Evolutionary conservation across 176 grass and related monocot species (phyloP).

Genomic region (Juncus inflexus): DNA sequence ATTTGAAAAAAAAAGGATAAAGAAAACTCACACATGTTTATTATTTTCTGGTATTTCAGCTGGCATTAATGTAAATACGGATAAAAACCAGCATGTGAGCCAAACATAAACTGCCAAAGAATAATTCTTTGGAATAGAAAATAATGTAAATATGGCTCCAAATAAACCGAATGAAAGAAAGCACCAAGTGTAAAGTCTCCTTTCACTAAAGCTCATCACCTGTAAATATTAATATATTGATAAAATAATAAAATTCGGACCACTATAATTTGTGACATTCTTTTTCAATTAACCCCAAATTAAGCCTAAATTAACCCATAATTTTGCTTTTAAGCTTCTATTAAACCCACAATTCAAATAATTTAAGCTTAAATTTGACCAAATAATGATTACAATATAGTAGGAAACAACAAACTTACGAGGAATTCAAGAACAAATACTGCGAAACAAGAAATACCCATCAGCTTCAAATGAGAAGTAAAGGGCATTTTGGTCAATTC

Average conservation of each 20-base stretch:
- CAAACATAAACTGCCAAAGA: constrained; percentile 57
- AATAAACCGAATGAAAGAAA: constrained; percentile 72
- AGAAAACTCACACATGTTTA: constrained; percentile 75
- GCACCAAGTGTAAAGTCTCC: constrained; percentile 86
- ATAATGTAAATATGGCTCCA: constrained; percentile 35
- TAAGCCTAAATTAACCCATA: too few species aligned
- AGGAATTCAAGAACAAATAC: constrained; percentile 78
- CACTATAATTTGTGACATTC: not conserved
- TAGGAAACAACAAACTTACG: constrained; percentile 30
- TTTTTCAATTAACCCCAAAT: too few species aligned
- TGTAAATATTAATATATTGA: constrained; percentile 37
- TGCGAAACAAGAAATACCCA: constrained; percentile 46
- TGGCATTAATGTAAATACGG: constrained; percentile 93
- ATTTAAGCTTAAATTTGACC: too few species aligned
- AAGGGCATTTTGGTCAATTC: constrained; percentile 50
- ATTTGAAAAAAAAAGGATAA: not conserved
- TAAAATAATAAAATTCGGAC: not conserved
- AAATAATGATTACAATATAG: too few species aligned
- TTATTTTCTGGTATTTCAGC: constrained; percentile 98
- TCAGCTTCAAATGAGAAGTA: constrained; percentile 60
- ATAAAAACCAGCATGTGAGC: constrained; percentile 78
- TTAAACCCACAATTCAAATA: too few species aligned
- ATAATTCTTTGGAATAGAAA: constrained; percentile 48
- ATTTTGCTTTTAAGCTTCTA: too few species aligned
- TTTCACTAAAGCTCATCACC: constrained; percentile 94